Conservation (phyloP, 2,329 filamentous ascomycete species). For the Ophiosphaerella korrae region DNA sequence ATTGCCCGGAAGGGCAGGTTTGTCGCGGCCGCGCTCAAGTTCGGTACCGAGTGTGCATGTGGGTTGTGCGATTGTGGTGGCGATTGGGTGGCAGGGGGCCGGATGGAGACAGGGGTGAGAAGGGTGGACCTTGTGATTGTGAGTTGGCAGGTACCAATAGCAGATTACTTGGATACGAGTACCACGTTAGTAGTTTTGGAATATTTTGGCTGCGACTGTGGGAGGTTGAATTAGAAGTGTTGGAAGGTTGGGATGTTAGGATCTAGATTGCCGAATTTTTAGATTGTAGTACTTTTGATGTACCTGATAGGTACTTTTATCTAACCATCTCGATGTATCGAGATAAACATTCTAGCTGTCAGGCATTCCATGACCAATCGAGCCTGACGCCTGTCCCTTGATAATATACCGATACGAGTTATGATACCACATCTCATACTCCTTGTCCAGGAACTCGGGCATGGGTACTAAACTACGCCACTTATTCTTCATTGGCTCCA, state of each 20-base stretch:
- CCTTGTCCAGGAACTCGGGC: constrained; percentile 23
- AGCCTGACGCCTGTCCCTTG: constrained; percentile 5
- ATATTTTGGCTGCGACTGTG: too few relatives aligned
- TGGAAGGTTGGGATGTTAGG: too few relatives aligned
- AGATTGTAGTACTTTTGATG: too few relatives aligned
- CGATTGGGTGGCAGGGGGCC: too few relatives aligned
- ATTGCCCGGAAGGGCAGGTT: constrained; percentile 18
- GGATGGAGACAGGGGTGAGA: too few relatives aligned
- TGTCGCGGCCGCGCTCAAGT: background rate
- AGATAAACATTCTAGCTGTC: background rate
- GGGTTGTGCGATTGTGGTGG: background rate
- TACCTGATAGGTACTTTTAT: background rate
- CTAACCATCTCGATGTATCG: background rate
- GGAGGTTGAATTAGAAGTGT: too few relatives aligned
- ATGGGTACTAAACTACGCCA: constrained; percentile 22
- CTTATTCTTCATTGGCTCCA: constrained; percentile 14
- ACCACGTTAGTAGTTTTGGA: too few relatives aligned
- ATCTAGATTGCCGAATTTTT: too few relatives aligned
- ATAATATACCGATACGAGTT: constrained; percentile 21
- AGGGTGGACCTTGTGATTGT: background rate
- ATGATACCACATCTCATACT: constrained; percentile 24
- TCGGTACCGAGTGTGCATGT: constrained; percentile 5
- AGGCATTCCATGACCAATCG: background rate
- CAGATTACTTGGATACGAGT: too few relatives aligned
- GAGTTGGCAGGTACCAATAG: too few relatives aligned